Conservation (phyloP, 768 basidiomycete species). For the Tubosaeta sp. region DNA sequence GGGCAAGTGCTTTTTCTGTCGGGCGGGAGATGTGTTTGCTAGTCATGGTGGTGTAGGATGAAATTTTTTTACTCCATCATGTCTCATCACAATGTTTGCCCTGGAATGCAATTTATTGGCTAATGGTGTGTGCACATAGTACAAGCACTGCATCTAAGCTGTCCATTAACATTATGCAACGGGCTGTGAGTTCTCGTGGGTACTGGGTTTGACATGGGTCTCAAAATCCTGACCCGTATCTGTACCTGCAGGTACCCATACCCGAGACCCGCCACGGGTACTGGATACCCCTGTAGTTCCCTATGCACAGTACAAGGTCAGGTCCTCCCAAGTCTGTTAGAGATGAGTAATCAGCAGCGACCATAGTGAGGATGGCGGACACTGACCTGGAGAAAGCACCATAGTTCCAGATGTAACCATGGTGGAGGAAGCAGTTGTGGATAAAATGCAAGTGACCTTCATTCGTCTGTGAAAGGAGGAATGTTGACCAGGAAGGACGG, state of each 20-base stretch:
- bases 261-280: not conserved
- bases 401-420: conserved; percentile 99
- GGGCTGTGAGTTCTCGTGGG: not conserved
- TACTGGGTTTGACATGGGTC: not conserved
- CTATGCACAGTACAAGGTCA: conserved; percentile 63
- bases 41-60: not conserved
- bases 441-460: conserved; percentile 94
- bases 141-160: not conserved
- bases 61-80: not conserved
- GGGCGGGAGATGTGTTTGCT: not conserved
- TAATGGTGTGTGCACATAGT: not conserved
- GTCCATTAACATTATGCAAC: no score
- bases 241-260: not conserved
- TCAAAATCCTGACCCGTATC: not conserved
- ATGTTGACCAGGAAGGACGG: conserved; percentile 89
- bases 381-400: conserved; percentile 91
- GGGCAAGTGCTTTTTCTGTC: not conserved
- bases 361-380: conserved; percentile 14
- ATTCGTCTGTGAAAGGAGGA: conserved; percentile 96
- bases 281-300: not conserved
- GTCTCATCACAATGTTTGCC: no score
- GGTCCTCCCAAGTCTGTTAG: conserved; percentile 95
- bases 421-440: conserved; percentile 99
- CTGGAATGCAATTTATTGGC: not conserved
- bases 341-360: not conserved